These are phyloP conservation scores for Yamadazyma triangularis DNA, from an alignment of 1,139 yeast species.

Conservation along the genomic window DNA sequence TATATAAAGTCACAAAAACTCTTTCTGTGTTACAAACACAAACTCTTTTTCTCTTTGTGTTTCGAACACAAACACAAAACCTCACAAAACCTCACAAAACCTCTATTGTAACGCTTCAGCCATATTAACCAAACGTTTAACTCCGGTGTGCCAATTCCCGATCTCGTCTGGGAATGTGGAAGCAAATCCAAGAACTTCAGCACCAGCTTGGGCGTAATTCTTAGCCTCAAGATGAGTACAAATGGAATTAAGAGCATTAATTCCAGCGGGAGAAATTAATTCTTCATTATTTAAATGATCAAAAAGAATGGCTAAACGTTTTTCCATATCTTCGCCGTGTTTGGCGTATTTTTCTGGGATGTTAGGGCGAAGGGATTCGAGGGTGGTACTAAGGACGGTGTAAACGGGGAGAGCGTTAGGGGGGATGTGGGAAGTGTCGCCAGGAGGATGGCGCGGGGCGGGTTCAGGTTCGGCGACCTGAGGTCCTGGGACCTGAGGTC, in stretches of 20 bases:
- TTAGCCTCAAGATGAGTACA: slow-evolving; percentile 46
- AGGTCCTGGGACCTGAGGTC: slow-evolving; percentile 15
- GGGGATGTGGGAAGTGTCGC: slow-evolving; percentile 71
- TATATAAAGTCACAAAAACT: neutral
- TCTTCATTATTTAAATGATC: slow-evolving; percentile 79
- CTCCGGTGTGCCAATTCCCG: slow-evolving; percentile 93
- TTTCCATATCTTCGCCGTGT: slow-evolving; percentile 78
- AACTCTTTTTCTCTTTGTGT: no score
- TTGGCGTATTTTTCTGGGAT: slow-evolving; percentile 72
- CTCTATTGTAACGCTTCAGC: slow-evolving; percentile 41
- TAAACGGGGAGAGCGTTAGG: slow-evolving; percentile 55
- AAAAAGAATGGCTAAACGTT: slow-evolving; percentile 71
- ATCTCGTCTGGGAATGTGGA: slow-evolving; percentile 68
- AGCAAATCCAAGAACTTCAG: slow-evolving; percentile 55
- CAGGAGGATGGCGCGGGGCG: slow-evolving; percentile 50
- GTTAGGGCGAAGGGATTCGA: slow-evolving; percentile 63
- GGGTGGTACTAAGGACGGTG: slow-evolving; percentile 47
- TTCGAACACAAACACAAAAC: no score
- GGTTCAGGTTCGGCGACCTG: slow-evolving; percentile 13
- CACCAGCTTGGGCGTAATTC: slow-evolving; percentile 59
- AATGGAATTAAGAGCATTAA: slow-evolving; percentile 50
- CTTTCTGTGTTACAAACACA: neutral
- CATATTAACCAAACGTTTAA: slow-evolving; percentile 82
- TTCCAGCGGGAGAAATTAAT: slow-evolving; percentile 53
- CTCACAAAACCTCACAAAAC: no score